Evolutionary conservation across 1,284 basidiomycete genomes (phyloP), one percentile per base, ranked within the genome.

Genomic region (Pulchroboletus neoregius): DNA sequence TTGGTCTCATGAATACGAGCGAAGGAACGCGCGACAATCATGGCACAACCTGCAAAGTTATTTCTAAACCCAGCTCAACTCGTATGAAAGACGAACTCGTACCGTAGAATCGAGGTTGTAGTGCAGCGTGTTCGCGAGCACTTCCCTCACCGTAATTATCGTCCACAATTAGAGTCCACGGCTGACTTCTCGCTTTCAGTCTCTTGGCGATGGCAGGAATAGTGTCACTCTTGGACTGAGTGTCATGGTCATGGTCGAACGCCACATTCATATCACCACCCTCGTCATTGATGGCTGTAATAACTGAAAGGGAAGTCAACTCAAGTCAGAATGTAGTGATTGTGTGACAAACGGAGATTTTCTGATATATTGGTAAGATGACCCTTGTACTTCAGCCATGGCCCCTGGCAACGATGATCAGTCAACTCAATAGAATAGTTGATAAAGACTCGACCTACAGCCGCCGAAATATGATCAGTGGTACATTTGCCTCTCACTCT

Each of bases 1-100:
- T 98, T 98, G 11, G 94, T 97, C 71, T 98, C 93, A 70, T 99
- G 96, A 52, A 99, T 99, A 54, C 96, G 89, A 53, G 96, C 96
- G 60, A 99, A 99, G 3, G 94, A 97, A 27, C 93, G 79, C 0
- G 91, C 89, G 45, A 94, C 68, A 58, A 94, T 92, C 71, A 92
- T 71, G 6, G 76, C 79, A 60, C 90, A 92, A 23, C 91, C 90
- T 87, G 49, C 3, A 32, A 31, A 27, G 11, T 15, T 38, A 20
- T 33, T 18, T 20, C 2, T 39, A n/a, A 52, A 34, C 24, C 20
- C n/a, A 31, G 39, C 5, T 34, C 37, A 37, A 23, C 23, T 32
- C 9, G 9, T 16, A 31, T 33, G 10, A 28, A 28, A 11, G 38
- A 40, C 5, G 13, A 15, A 13, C 35, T 60, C 74, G 60, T 68